Evolutionary conservation across 768 basidiomycete genomes (phyloP), one percentile per base, ranked within the genome.

Genomic region (Termitomyces sp.): DNA sequence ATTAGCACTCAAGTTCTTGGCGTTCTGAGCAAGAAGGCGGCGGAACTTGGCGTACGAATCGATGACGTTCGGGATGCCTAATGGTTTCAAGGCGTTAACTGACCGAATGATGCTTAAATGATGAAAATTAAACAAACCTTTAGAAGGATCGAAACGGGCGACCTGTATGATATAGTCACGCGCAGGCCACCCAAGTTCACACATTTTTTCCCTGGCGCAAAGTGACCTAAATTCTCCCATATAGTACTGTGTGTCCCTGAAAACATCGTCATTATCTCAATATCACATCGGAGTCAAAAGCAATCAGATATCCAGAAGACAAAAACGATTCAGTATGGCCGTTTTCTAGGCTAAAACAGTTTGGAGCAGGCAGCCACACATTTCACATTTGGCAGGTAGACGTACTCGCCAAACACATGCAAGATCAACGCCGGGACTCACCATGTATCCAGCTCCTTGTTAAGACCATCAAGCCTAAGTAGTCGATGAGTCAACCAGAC

Each of bases 131-230:
- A 24, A 26, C 66, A 47, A 29, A 74, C 75, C 77, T 63, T 79
- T 80, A 22, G 88, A 79, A 53, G 93, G 94, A 71, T 97, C 94
- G 72, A 97, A 98, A 29, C 94, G 87, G n/a, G 94, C 94, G 59
- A 98, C 75, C 69, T 98, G 95, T 31, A 94, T 79, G 63, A 97
- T 71, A 72, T 97, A 97, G 10, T 93, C 88, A 51, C 94, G 86
- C 27, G 71, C 69, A 36, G 91, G 90, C 91, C 90, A 93, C 43
- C 78, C 70, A 46, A 93, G 80, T 67, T 89, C 86, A 63, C 74
- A 65, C 90, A 91, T 92, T 76, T 87, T 91, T 69, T 92, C 89
- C 69, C 85, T 87, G 47, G 73, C 72, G 64, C 91, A 93, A 49
- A 90, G 72, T 67, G 72, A 79, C 61, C 89, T 83, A 83, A 93